These are phyloP conservation scores for Cyclotella sp. DNA, from an alignment of 108 stramenopile species.

Conservation along the genomic window DNA sequence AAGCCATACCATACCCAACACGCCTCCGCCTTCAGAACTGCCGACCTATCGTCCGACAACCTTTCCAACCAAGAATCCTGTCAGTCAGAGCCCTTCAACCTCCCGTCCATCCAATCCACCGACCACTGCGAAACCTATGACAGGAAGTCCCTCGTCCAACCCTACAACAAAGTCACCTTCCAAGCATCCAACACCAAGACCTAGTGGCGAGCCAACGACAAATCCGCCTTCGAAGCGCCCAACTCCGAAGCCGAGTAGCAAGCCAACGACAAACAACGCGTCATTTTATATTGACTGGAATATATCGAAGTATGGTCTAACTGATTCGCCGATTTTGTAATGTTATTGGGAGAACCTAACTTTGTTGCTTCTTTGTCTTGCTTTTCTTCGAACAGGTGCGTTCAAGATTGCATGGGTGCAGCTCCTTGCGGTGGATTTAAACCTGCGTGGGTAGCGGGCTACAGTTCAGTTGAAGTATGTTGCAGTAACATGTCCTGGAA, in stretches of 20 bases:
- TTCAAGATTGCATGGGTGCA: constrained; percentile 27
- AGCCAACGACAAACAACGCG: constrained; percentile 7
- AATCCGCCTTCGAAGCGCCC: not conserved
- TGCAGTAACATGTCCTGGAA: constrained; percentile 34
- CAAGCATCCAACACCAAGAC: not conserved
- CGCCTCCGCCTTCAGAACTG: not conserved
- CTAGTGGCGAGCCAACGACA: not conserved
- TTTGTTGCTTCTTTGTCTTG: not conserved
- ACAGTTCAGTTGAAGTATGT: constrained; percentile 15
- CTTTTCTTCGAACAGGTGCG: constrained; percentile 15
- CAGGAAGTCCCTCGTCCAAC: not conserved
- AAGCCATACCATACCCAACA: constrained; percentile 16
- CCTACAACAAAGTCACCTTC: not conserved
- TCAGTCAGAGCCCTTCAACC: not conserved
- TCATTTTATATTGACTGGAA: constrained; percentile 20
- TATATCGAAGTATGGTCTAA: constrained; percentile 8
- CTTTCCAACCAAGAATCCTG: not conserved
- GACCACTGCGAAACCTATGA: constrained; percentile 2
- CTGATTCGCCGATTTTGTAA: not conserved
- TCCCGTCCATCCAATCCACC: constrained; percentile 1
- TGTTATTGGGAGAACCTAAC: not conserved
- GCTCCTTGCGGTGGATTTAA: constrained; percentile 24
- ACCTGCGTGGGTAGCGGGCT: constrained; percentile 8
- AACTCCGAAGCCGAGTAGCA: not conserved
- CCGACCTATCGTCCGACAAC: not conserved